Percentiles rank a stretch among this genome's conserved stretches.
phyloP scores from a whole-genome alignment of 768 basidiomycete species.

The Termitomyces eurrhizus region DNA sequence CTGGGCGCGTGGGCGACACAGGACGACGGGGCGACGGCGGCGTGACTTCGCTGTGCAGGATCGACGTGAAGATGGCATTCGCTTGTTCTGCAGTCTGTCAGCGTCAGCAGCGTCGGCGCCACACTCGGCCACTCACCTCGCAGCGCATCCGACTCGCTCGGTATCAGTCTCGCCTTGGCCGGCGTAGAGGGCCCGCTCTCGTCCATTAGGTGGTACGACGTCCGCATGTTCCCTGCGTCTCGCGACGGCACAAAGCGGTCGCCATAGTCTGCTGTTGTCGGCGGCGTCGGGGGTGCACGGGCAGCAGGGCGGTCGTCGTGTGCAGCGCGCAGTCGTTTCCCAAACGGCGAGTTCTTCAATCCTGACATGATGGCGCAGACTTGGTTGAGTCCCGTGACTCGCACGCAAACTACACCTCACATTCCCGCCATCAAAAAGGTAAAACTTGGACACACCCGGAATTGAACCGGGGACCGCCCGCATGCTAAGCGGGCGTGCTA shows the following conservation, averaged over 20 bases:
- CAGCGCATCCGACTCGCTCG: constrained; percentile 70
- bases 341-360: constrained; percentile 82
- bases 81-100: constrained; percentile 60
- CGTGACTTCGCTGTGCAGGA: constrained; percentile 75
- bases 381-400: background rate
- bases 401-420: too few relatives aligned
- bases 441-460: background rate
- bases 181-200: constrained; percentile 56
- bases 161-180: constrained; percentile 59
- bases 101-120: background rate
- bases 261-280: constrained; percentile 34
- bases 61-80: constrained; percentile 74
- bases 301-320: constrained; percentile 30
- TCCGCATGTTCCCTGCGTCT: constrained; percentile 59
- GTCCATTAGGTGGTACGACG: constrained; percentile 63
- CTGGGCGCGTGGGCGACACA: constrained; percentile 52
- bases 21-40: constrained; percentile 62
- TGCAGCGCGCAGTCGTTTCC: constrained; percentile 74
- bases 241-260: constrained; percentile 70
- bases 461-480: background rate
- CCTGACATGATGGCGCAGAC: constrained; percentile 50
- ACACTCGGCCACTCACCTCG: constrained; percentile 44
- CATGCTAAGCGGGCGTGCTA: background rate
- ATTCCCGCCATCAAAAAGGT: too few relatives aligned
- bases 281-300: background rate